Evolutionary conservation across 768 basidiomycete genomes (phyloP).

Genomic region (Kwoniella dejecticola): DNA sequence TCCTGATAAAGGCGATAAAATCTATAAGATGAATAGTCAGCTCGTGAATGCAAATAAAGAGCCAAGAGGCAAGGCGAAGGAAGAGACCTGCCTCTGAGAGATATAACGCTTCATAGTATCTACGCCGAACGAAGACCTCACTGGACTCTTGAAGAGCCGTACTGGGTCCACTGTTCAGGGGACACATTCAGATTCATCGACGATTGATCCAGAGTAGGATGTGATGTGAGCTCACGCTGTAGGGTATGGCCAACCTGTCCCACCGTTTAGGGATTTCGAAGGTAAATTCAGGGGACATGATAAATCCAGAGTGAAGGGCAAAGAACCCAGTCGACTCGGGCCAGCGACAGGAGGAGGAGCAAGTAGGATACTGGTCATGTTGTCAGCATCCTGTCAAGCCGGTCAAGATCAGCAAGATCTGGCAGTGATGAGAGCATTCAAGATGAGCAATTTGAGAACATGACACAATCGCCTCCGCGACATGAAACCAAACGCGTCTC

Average conservation of each 20-base stretch:
- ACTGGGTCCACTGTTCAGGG: conserved; percentile 7
- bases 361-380: conserved; percentile 7
- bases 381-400: not conserved
- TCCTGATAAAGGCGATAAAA: conserved; percentile 26
- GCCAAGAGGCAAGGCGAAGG: too few species aligned
- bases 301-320: conserved; percentile 26
- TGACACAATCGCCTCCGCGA: too few species aligned
- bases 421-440: too few species aligned
- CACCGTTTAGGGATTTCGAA: conserved; percentile 13
- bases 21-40: conserved; percentile 10
- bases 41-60: too few species aligned
- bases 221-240: conserved; percentile 17
- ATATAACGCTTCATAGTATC: conserved; percentile 37
- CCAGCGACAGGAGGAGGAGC: not conserved
- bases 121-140: conserved; percentile 7
- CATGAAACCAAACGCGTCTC: too few species aligned
- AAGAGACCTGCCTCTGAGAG: conserved; percentile 38
- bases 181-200: not conserved
- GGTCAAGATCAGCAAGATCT: too few species aligned
- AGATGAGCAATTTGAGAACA: too few species aligned
- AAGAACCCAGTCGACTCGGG: not conserved
- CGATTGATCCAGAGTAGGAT: not conserved
- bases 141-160: not conserved
- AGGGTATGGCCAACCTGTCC: conserved; percentile 18
- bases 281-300: conserved; percentile 31